Conservation (phyloP, 2,329 filamentous ascomycete genomes). For the Trichoderma polysporum region DNA sequence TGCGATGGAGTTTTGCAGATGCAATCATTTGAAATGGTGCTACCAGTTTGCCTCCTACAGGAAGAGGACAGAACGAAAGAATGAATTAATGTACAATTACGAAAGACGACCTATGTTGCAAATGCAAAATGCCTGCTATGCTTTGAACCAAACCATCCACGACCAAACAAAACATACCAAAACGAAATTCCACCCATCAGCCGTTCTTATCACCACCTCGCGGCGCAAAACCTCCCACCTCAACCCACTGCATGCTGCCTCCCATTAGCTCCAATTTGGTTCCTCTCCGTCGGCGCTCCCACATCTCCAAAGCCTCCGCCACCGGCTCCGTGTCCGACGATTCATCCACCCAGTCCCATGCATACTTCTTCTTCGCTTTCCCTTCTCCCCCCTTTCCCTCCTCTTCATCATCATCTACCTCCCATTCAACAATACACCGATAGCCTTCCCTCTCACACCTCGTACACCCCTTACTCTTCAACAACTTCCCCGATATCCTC, state of each 20-base stretch:
- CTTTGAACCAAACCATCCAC: neutral
- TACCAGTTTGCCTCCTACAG: neutral
- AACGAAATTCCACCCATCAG: neutral
- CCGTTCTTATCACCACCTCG: neutral
- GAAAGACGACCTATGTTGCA: neutral
- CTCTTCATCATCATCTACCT: neutral
- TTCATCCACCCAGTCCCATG: conserved; percentile 6
- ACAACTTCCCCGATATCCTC: conserved; percentile 28
- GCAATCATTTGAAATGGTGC: neutral
- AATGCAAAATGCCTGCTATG: neutral
- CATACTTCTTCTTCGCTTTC: neutral
- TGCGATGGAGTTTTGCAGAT: neutral
- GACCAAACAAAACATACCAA: neutral
- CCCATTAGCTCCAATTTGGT: conserved; percentile 10
- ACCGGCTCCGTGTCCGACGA: neutral
- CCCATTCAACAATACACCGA: conserved; percentile 26
- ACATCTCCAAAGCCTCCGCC: conserved; percentile 9
- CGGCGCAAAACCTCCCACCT: conserved; percentile 14
- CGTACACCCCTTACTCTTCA: conserved; percentile 37
- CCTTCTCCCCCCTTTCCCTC: neutral
- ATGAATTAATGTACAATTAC: neutral
- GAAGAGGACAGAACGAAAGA: neutral
- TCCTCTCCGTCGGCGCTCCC: neutral
- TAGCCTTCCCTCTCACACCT: conserved; percentile 29
- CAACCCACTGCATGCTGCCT: neutral